Evolutionary conservation across 1,139 yeast species (phyloP).

Genomic region (Kluyveromyces sp.): DNA sequence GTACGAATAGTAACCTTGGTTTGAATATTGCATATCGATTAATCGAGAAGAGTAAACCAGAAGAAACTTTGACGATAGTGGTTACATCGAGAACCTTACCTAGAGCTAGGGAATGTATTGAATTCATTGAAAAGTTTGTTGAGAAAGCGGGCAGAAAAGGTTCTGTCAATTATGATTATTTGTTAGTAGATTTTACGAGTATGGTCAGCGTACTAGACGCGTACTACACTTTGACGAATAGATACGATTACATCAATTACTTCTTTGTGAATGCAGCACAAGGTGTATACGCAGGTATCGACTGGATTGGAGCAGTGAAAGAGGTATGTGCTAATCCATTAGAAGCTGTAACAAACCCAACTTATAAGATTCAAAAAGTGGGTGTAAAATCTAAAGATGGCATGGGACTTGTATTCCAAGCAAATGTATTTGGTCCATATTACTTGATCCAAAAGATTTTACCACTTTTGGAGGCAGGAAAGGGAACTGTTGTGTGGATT

Average conservation of each 20-base stretch:
- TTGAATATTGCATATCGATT: constrained; percentile 75
- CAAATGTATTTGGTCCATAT: constrained; percentile 92
- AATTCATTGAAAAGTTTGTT: constrained; percentile 47
- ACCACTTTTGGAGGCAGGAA: constrained; percentile 45
- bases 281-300: constrained; percentile 78
- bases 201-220: constrained; percentile 82
- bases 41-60: constrained; percentile 48
- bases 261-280: constrained; percentile 85
- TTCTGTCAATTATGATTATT: constrained; percentile 72
- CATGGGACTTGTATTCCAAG: constrained; percentile 85
- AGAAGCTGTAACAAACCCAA: constrained; percentile 76
- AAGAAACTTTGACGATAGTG: constrained; percentile 59
- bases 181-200: constrained; percentile 79
- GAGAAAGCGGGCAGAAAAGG: constrained; percentile 40
- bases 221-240: constrained; percentile 56
- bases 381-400: constrained; percentile 69
- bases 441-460: constrained; percentile 59
- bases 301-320: constrained; percentile 68
- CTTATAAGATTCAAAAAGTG: constrained; percentile 69
- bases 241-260: constrained; percentile 63
- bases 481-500: constrained; percentile 73
- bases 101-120: constrained; percentile 70
- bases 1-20: constrained; percentile 74
- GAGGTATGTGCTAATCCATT: constrained; percentile 61
- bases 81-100: constrained; percentile 88